Evolutionary conservation across 192 early-diverging fungal genomes (phyloP).

Genomic region (Diversispora eburnea): DNA sequence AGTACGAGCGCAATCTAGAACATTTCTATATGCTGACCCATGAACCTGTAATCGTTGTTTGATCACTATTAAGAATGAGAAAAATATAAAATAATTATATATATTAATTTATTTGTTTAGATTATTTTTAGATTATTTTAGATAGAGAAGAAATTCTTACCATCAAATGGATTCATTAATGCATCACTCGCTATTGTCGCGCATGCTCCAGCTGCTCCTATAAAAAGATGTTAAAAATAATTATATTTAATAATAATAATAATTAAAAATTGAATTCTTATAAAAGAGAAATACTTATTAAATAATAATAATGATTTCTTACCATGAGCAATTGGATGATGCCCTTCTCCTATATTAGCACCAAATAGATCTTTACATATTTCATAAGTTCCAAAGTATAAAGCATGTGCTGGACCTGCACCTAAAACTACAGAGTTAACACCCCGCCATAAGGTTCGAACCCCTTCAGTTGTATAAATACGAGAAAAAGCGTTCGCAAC

Average conservation of each 20-base stretch:
- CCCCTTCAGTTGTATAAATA: slow-evolving; percentile 73
- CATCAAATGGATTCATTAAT: slow-evolving; percentile 97
- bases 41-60: slow-evolving; percentile 95
- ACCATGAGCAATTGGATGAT: slow-evolving; percentile 61
- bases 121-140: no score
- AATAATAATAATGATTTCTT: slow-evolving; percentile 20
- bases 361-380: slow-evolving; percentile 77
- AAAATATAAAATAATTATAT: no score
- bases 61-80: slow-evolving; percentile 51
- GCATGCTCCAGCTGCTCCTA: slow-evolving; percentile 79
- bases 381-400: slow-evolving; percentile 96
- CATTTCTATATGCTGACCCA: slow-evolving; percentile 65
- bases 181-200: slow-evolving; percentile 87
- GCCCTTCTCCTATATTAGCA: slow-evolving; percentile 46
- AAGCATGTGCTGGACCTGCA: slow-evolving; percentile 92
- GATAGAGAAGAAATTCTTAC: slow-evolving; percentile 33
- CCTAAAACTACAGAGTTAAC: slow-evolving; percentile 90
- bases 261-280: background rate
- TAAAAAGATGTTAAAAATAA: slow-evolving; percentile 4
- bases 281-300: slow-evolving; percentile 13
- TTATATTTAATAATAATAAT: background rate
- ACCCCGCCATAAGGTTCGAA: slow-evolving; percentile 85
- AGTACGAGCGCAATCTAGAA: slow-evolving; percentile 63
- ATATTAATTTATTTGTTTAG: no score
- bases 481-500: slow-evolving; percentile 65